These are phyloP conservation scores for Strigomonas culicis DNA, from an alignment of 208 protist genomes.

Conservation along the genomic window DNA sequence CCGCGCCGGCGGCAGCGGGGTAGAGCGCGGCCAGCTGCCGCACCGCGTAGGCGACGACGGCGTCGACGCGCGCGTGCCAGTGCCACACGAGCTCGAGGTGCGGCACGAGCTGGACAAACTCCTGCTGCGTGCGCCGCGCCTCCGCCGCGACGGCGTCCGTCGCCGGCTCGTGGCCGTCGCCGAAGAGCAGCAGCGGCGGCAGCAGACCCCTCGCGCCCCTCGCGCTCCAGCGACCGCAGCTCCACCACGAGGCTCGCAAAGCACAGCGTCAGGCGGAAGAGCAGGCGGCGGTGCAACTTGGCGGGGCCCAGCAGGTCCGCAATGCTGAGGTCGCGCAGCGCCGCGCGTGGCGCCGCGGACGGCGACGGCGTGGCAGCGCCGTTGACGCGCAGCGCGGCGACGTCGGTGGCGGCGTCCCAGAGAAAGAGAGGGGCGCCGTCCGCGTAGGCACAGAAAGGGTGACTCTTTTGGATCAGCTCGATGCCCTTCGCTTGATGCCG, in stretches of 20 bases:
- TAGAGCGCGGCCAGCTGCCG: conserved; percentile 66
- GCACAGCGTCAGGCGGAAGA: conserved; percentile 4
- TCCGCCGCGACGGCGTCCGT: no score
- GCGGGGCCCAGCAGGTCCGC: conserved; percentile 2
- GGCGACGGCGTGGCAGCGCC: background rate
- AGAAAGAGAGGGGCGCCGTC: background rate
- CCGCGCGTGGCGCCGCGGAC: background rate
- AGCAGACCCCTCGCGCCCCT: background rate
- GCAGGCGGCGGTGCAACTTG: conserved; percentile 4
- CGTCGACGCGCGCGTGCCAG: conserved; percentile 7
- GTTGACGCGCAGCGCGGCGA: background rate
- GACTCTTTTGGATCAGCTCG: no score
- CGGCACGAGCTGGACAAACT: conserved; percentile 2
- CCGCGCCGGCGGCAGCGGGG: conserved; percentile 6
- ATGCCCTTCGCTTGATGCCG: no score
- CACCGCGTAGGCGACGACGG: conserved; percentile 31
- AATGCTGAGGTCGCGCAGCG: background rate
- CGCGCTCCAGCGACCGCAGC: background rate
- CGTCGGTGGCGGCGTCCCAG: conserved; percentile 1
- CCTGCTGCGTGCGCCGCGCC: background rate
- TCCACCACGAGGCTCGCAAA: conserved; percentile 8
- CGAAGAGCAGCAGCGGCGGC: conserved; percentile 3
- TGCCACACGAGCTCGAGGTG: conserved; percentile 8
- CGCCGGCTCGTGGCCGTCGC: background rate
- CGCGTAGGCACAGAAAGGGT: no score